Conservation (phyloP, 176 grass and related monocot genomes). For the Carex scoparia region DNA sequence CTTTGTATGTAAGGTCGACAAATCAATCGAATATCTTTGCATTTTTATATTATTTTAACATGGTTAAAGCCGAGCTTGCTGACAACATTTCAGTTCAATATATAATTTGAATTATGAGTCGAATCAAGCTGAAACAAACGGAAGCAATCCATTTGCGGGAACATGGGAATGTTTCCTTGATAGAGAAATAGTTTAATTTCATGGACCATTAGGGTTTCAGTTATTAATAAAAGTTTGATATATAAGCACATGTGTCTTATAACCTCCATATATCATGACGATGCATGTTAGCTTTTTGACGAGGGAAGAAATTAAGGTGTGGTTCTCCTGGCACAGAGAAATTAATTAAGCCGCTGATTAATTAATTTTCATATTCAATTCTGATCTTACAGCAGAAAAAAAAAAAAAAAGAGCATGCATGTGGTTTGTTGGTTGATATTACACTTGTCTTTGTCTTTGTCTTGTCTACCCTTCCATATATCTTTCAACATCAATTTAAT, state of each 20-base stretch:
- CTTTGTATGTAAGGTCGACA: too few relatives aligned
- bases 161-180: conserved; percentile 1
- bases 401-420: not conserved
- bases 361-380: not conserved
- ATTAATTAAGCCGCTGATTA: too few relatives aligned
- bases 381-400: not conserved
- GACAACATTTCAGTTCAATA: too few relatives aligned
- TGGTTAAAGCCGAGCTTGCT: too few relatives aligned
- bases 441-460: conserved; percentile 1
- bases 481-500: not conserved
- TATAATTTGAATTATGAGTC: not conserved
- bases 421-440: not conserved
- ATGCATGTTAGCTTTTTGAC: not conserved
- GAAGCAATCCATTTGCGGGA: not conserved
- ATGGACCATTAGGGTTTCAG: not conserved
- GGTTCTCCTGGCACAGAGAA: too few relatives aligned
- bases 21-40: not conserved
- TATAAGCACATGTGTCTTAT: not conserved
- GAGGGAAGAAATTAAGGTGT: not conserved
- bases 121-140: not conserved
- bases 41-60: not conserved
- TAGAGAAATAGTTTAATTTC: not conserved
- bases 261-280: not conserved
- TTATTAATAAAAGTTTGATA: not conserved
- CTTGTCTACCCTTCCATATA: not conserved